These are phyloP conservation scores for Lumnitzera racemosa DNA, from an alignment of 345 rosid genomes.

Conservation along the genomic window DNA sequence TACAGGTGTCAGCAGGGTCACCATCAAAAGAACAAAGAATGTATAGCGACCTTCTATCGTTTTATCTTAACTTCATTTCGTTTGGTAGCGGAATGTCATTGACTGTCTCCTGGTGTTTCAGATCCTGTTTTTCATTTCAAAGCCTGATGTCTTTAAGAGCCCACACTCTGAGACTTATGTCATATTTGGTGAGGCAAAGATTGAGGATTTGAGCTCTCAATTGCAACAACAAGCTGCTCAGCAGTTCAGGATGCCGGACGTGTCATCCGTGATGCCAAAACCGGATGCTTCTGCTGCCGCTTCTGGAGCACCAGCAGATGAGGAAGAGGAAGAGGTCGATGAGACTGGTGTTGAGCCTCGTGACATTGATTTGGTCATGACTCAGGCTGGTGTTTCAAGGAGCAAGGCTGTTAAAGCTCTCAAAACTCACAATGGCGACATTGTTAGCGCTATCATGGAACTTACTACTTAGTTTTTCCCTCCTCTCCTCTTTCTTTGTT, in stretches of 20 bases:
- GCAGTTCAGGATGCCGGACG: constrained; percentile 79
- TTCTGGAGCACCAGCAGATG: constrained; percentile 40
- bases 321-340: constrained; percentile 73
- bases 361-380: constrained; percentile 81
- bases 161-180: constrained; percentile 80
- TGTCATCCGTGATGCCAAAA: constrained; percentile 47
- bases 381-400: constrained; percentile 71
- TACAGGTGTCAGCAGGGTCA: constrained; percentile 70
- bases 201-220: constrained; percentile 90
- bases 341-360: constrained; percentile 70
- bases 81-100: neutral
- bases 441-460: constrained; percentile 91
- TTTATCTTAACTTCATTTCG: neutral
- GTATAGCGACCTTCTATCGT: constrained; percentile 17
- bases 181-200: constrained; percentile 88
- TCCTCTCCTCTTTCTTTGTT: neutral
- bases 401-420: constrained; percentile 79
- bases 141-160: constrained; percentile 86
- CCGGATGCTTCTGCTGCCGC: constrained; percentile 39
- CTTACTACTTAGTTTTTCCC: constrained; percentile 48
- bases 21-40: constrained; percentile 78
- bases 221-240: constrained; percentile 87
- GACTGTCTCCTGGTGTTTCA: constrained; percentile 20
- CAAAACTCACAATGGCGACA: constrained; percentile 65
- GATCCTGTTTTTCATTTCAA: constrained; percentile 76